Percentiles rank a stretch among this genome's conserved stretches.
Conservation (phyloP, 2,329 filamentous ascomycete species). For the Alternaria incomplexa region DNA sequence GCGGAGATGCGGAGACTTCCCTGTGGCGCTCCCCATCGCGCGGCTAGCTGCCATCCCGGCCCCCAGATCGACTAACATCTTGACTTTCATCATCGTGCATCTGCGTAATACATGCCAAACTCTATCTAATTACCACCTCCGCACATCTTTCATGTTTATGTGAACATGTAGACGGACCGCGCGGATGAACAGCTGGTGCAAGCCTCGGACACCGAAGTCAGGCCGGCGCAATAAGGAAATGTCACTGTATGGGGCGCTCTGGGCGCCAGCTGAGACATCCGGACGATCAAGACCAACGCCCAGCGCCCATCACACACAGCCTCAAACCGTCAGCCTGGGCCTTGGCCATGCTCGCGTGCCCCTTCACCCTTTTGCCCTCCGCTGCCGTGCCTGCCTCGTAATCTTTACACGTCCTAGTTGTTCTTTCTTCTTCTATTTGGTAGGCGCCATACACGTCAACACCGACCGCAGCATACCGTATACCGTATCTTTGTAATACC, state of each 20-base stretch:
- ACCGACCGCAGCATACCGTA: neutral
- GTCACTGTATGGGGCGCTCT: neutral
- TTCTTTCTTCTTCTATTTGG: neutral
- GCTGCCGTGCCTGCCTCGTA: neutral
- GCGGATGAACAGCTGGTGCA: neutral
- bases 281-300: constrained; percentile 6
- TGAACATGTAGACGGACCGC: neutral
- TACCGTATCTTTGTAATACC: neutral
- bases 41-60: neutral
- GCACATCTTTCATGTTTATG: neutral
- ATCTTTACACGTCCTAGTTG: neutral
- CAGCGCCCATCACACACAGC: constrained; percentile 18
- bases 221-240: neutral
- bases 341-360: constrained; percentile 24
- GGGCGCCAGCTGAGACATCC: constrained; percentile 20
- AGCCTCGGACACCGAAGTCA: neutral
- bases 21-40: neutral
- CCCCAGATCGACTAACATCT: neutral
- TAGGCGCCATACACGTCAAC: constrained; percentile 2
- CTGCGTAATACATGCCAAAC: neutral
- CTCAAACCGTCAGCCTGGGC: constrained; percentile 22
- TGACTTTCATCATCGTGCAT: neutral
- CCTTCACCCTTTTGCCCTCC: neutral
- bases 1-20: constrained; percentile 9
- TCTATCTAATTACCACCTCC: neutral